Percentiles rank a stretch among this genome's conserved stretches.
Conservation (phyloP, 225 moss, liverwort and hornwort genomes). For the Pseudoscleropodium purum region DNA sequence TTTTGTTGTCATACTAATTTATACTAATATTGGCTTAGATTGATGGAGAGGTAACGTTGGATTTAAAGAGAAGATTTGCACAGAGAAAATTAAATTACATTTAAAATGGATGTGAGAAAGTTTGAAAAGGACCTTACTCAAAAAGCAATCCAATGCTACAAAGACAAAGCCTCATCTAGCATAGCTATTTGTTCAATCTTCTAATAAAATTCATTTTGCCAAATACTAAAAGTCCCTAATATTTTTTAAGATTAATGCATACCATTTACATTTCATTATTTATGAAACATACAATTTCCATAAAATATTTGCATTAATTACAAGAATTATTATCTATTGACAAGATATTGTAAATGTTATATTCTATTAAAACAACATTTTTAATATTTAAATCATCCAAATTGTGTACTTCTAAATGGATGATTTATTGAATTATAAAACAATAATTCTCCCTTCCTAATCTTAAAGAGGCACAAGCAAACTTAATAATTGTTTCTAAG, state of each 20-base stretch:
- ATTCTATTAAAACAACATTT: background rate
- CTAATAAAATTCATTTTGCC: background rate
- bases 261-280: background rate
- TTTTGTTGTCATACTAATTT: background rate
- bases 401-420: background rate
- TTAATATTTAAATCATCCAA: background rate
- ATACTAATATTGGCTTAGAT: background rate
- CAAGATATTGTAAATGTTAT: accelerated
- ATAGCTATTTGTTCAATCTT: background rate
- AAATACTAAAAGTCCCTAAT: background rate
- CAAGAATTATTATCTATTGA: background rate
- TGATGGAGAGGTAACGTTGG: too few relatives aligned
- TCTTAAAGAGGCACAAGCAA: background rate
- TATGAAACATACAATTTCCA: background rate
- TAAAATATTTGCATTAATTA: background rate
- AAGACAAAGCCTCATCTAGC: background rate
- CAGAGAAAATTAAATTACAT: background rate
- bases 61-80: accelerated
- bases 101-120: background rate
- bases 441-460: background rate
- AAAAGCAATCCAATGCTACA: background rate
- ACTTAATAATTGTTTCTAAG: background rate
- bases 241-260: background rate
- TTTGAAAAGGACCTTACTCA: background rate
- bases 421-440: background rate